These are phyloP conservation scores for Begonia loranthoides DNA, from an alignment of 306 rosid species.

Conservation along the genomic window DNA sequence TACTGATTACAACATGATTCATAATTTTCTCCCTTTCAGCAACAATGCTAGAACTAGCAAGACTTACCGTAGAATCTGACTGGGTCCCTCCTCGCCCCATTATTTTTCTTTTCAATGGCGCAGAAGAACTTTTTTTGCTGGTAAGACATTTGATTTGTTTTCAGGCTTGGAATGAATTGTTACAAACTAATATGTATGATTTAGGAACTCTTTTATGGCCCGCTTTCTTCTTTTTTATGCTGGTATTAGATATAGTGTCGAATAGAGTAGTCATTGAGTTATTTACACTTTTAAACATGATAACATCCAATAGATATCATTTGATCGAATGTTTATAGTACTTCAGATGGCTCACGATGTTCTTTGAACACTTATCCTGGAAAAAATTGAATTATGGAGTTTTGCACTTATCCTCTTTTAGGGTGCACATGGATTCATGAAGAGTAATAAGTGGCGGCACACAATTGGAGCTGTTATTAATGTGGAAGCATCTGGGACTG, in stretches of 20 bases:
- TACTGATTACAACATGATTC: not conserved
- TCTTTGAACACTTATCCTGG: not conserved
- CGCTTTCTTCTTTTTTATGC: too few relatives aligned
- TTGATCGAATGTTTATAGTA: not conserved
- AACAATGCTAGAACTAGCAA: constrained; percentile 81
- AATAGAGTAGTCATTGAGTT: too few relatives aligned
- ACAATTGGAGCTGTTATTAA: constrained; percentile 87
- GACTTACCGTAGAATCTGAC: constrained; percentile 74
- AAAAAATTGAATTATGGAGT: not conserved
- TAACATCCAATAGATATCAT: not conserved
- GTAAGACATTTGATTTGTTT: constrained; percentile 32
- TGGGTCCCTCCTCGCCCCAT: constrained; percentile 72
- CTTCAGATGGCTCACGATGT: not conserved
- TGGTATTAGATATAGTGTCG: too few relatives aligned
- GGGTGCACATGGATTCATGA: constrained; percentile 98
- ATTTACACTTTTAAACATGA: too few relatives aligned
- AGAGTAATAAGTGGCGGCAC: constrained; percentile 73
- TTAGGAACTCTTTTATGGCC: too few relatives aligned
- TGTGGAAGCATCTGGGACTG: constrained; percentile 88
- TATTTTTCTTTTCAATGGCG: constrained; percentile 94
- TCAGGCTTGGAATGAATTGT: constrained; percentile 5
- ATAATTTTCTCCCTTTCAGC: constrained; percentile 32
- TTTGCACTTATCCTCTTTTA: constrained; percentile 14
- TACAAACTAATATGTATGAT: not conserved
- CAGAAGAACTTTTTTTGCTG: constrained; percentile 96